A percentile compares a stretch with the other conserved stretches of the same genome.
Conservation (phyloP, 2,329 filamentous ascomycete species). For the Phaeophleospora eucalypticola region DNA sequence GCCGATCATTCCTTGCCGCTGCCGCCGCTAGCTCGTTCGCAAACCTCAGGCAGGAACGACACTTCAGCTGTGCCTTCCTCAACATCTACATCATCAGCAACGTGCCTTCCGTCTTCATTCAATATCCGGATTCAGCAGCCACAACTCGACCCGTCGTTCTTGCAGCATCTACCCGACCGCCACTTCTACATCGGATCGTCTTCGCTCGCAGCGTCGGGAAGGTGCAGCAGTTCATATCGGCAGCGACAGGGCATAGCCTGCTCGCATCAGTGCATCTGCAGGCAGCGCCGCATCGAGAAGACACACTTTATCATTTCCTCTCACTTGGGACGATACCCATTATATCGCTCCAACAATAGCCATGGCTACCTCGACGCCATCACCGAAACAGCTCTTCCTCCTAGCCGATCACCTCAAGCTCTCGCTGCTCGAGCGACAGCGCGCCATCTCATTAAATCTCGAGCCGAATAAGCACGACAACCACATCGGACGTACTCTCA, state of each 20-base stretch:
- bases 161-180: background rate
- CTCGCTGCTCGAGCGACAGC: slow-evolving; percentile 85
- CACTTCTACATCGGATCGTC: background rate
- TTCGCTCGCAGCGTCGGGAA: background rate
- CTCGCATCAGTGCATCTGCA: background rate
- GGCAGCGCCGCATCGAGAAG: background rate
- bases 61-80: no score
- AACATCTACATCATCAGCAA: no score
- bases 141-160: background rate
- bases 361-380: no score
- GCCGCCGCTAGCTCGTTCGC: no score
- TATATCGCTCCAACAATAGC: slow-evolving; percentile 10
- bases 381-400: slow-evolving; percentile 73
- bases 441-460: slow-evolving; percentile 75
- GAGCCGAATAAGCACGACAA: slow-evolving; percentile 78
- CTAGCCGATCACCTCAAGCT: slow-evolving; percentile 96
- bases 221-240: background rate
- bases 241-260: background rate
- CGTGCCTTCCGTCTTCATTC: background rate
- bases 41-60: no score
- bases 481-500: slow-evolving; percentile 82
- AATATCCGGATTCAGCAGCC: background rate
- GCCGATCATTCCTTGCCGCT: background rate
- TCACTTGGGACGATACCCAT: no score
- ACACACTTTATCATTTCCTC: no score